Evolutionary conservation across 257 asterid genomes (phyloP).

Genomic region (Fraxinus americana): DNA sequence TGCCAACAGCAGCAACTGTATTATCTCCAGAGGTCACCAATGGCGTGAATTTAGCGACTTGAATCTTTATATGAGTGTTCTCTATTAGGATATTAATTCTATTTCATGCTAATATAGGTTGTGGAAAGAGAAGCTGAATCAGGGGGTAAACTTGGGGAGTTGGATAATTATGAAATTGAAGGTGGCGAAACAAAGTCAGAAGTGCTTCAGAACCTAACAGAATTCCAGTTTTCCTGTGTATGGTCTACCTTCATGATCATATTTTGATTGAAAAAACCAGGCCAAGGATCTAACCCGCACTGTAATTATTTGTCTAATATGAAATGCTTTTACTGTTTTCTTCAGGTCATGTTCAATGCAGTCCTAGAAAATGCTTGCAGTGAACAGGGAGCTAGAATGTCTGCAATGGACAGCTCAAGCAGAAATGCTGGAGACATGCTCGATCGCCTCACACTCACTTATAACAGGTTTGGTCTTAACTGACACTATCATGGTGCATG

Average conservation of each 20-base stretch:
- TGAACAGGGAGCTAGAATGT: conserved; percentile 99
- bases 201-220: conserved; percentile 90
- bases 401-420: conserved; percentile 99
- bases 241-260: conserved; percentile 21
- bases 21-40: conserved; percentile 88
- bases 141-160: conserved; percentile 92
- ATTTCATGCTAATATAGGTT: conserved; percentile 40
- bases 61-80: background rate
- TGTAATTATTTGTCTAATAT: background rate
- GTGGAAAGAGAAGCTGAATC: conserved; percentile 93
- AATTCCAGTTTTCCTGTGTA: conserved; percentile 95
- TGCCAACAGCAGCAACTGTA: conserved; percentile 77
- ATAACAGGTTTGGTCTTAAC: conserved; percentile 68
- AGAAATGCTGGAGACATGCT: conserved; percentile 99
- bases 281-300: conserved; percentile 9
- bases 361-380: conserved; percentile 97
- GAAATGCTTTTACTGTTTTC: conserved; percentile 8
- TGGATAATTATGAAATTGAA: conserved; percentile 89
- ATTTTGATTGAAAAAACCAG: conserved; percentile 4
- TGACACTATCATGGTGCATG: background rate
- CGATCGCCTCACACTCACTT: conserved; percentile 94
- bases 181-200: conserved; percentile 96
- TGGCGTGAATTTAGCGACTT: conserved; percentile 18
- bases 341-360: conserved; percentile 88
- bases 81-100: conserved; percentile 15